A percentile compares a stretch with the other conserved stretches of the same genome.
These are phyloP conservation scores for Russula sp. DNA, from an alignment of 768 basidiomycete species.

Conservation along the genomic window DNA sequence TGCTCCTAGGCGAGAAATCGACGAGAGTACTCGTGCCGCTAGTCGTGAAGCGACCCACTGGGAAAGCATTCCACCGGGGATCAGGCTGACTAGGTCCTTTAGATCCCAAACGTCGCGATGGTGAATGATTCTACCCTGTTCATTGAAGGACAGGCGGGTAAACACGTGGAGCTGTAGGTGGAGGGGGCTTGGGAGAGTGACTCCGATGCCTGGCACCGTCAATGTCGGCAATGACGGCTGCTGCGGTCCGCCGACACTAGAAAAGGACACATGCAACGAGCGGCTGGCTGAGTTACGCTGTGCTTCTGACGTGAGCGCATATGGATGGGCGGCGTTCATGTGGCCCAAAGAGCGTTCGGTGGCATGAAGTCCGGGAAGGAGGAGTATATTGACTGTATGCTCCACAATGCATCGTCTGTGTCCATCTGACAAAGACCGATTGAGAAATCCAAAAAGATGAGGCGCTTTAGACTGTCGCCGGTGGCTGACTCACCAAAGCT, in stretches of 20 bases:
- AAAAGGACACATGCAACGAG: conserved; percentile 33
- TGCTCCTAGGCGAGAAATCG: conserved; percentile 17
- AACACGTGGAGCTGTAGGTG: conserved; percentile 70
- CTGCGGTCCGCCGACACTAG: conserved; percentile 20
- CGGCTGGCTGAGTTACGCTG: conserved; percentile 24
- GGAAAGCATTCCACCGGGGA: conserved; percentile 63
- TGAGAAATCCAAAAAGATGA: conserved; percentile 4
- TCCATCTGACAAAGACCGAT: conserved; percentile 49
- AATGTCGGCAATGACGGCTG: conserved; percentile 47
- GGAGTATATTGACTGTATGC: conserved; percentile 72
- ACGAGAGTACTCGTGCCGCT: conserved; percentile 45
- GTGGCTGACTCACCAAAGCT: conserved; percentile 58
- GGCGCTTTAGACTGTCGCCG: not conserved
- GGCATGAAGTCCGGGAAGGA: conserved; percentile 69
- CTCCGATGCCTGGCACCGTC: conserved; percentile 55
- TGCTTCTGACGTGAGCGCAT: conserved; percentile 26
- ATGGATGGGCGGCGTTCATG: conserved; percentile 34
- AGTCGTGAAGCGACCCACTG: conserved; percentile 69
- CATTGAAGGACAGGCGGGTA: conserved; percentile 74
- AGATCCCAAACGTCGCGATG: conserved; percentile 83
- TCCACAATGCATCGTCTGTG: conserved; percentile 71
- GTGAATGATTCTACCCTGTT: conserved; percentile 73
- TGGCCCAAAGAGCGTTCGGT: conserved; percentile 32
- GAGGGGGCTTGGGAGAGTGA: conserved; percentile 71
- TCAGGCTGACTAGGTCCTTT: conserved; percentile 68